phyloP scores from a whole-genome alignment of 768 basidiomycete genomes.

The Psilocybe tampanensis region DNA sequence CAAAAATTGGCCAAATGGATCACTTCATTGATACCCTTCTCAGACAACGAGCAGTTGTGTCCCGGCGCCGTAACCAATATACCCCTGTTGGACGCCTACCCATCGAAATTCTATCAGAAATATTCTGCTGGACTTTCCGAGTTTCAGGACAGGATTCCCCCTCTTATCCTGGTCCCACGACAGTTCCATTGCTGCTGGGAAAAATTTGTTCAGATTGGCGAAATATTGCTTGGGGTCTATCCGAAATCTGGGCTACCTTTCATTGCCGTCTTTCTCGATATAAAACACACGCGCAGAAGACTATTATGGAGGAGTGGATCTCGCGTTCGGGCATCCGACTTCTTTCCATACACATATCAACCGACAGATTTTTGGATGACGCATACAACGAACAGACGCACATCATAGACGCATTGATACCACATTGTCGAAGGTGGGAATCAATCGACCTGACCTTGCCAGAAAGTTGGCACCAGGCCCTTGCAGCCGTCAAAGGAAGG shows the following conservation, averaged over 20 bases:
- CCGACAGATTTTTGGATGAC: constrained; percentile 3
- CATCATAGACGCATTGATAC: constrained; percentile 5
- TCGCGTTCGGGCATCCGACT: neutral
- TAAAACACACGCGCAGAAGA: neutral
- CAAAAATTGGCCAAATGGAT: neutral
- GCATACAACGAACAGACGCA: neutral
- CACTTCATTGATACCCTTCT: constrained; percentile 1
- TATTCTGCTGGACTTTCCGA: constrained; percentile 1
- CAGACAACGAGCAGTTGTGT: neutral
- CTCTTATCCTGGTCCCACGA: neutral
- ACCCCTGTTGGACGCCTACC: constrained; percentile 3
- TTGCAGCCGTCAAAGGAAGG: neutral
- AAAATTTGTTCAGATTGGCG: constrained; percentile 5
- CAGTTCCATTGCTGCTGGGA: constrained; percentile 3
- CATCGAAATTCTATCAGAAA: constrained; percentile 5
- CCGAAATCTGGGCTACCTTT: constrained; percentile 8
- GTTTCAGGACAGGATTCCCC: neutral
- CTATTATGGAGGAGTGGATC: constrained; percentile 3
- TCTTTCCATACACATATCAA: neutral
- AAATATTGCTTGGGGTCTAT: constrained; percentile 7
- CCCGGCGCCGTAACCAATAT: constrained; percentile 1
- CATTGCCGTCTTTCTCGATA: constrained; percentile 2
- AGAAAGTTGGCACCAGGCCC: constrained; percentile 1
- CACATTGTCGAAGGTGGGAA: constrained; percentile 4
- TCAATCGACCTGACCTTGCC: constrained; percentile 8